Evolutionary conservation across 2,329 filamentous ascomycete species (phyloP).

Genomic region (Calycina herbarum): DNA sequence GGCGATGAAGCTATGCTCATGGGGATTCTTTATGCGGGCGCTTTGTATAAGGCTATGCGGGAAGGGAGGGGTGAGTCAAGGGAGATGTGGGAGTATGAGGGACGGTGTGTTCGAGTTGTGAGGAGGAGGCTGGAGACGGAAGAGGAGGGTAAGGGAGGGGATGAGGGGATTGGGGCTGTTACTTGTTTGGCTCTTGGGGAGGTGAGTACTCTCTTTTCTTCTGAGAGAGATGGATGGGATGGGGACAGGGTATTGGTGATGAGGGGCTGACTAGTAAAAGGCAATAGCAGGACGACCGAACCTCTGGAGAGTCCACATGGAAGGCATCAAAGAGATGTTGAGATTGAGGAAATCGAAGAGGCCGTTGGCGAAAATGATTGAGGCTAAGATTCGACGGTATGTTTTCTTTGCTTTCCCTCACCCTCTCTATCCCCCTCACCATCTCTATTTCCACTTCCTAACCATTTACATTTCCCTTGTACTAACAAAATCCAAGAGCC

Average conservation of each 20-base stretch:
- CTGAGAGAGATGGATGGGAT: too few relatives aligned
- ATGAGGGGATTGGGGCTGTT: slow-evolving; percentile 26
- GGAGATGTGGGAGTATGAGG: slow-evolving; percentile 24
- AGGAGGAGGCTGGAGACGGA: slow-evolving; percentile 19
- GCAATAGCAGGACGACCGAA: slow-evolving; percentile 24
- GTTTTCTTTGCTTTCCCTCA: not conserved
- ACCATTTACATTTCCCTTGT: not conserved
- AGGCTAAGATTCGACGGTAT: slow-evolving; percentile 27
- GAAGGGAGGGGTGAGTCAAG: slow-evolving; percentile 20
- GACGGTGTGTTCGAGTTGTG: slow-evolving; percentile 19
- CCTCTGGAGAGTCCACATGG: slow-evolving; percentile 29
- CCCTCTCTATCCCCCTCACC: not conserved
- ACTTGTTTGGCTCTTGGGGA: slow-evolving; percentile 29
- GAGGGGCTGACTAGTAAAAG: slow-evolving; percentile 8
- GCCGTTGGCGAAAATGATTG: slow-evolving; percentile 18
- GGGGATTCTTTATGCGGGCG: slow-evolving; percentile 27
- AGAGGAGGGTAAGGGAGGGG: slow-evolving; percentile 7
- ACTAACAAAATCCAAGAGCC: slow-evolving; percentile 15
- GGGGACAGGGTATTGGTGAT: not conserved
- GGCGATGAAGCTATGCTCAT: slow-evolving; percentile 29
- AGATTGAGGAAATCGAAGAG: slow-evolving; percentile 11
- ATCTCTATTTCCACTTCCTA: not conserved
- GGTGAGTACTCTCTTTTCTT: slow-evolving; percentile 8
- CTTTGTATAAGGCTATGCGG: slow-evolving; percentile 24
- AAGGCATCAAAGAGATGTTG: slow-evolving; percentile 28